Evolutionary conservation across 139 green algal species (phyloP).

Genomic region (Klebsormidium nitens): DNA sequence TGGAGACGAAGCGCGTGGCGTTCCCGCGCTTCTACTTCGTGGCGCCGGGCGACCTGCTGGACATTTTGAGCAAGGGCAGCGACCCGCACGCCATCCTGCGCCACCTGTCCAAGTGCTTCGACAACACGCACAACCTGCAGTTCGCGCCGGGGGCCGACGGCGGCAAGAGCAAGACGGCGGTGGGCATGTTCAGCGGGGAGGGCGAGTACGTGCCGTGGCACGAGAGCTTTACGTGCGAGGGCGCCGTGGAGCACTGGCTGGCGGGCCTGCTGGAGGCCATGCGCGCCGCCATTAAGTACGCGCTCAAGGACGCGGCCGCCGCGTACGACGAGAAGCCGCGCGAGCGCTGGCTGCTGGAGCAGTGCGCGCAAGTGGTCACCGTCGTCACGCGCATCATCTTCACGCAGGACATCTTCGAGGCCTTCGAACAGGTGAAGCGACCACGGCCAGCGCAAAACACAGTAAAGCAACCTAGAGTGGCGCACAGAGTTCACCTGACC

Average conservation of each 20-base stretch:
- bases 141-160: slow-evolving; percentile 57
- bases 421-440: too few species aligned
- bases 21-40: slow-evolving; percentile 96
- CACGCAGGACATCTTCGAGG: too few species aligned
- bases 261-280: slow-evolving; percentile 77
- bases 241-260: slow-evolving; percentile 75
- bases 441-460: too few species aligned
- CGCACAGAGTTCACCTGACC: too few species aligned
- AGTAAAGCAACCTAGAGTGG: too few species aligned
- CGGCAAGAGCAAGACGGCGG: slow-evolving; percentile 59
- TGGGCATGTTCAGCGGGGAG: slow-evolving; percentile 77
- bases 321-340: slow-evolving; percentile 82
- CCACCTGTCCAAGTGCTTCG: slow-evolving; percentile 87
- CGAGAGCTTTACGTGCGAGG: slow-evolving; percentile 61
- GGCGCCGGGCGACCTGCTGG: slow-evolving; percentile 78
- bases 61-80: slow-evolving; percentile 81
- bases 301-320: slow-evolving; percentile 72
- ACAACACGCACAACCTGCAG: slow-evolving; percentile 84
- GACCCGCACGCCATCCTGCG: slow-evolving; percentile 74
- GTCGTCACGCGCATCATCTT: slow-evolving; percentile 83
- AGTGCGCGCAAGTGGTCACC: slow-evolving; percentile 77
- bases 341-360: slow-evolving; percentile 76
- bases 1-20: slow-evolving; percentile 83
- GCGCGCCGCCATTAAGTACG: slow-evolving; percentile 57
- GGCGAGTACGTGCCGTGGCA: slow-evolving; percentile 79